A percentile compares a stretch with the other conserved stretches of the same genome.
Conservation (phyloP, 139 green algal species). For the Limnomonas spitsbergensis region DNA sequence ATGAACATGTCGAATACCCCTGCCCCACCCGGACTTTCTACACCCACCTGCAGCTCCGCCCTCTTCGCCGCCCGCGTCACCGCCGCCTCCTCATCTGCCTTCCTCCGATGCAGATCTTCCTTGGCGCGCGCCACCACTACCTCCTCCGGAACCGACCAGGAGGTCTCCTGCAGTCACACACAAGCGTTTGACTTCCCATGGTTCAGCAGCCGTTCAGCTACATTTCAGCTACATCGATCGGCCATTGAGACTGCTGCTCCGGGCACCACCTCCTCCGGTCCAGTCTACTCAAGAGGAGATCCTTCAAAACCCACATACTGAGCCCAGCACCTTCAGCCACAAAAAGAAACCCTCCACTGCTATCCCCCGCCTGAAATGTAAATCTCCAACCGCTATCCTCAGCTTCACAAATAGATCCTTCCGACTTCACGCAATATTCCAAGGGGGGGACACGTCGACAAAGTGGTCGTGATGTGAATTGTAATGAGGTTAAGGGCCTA, state of each 20-base stretch:
- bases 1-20: no score
- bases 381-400: no score
- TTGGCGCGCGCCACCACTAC: background rate
- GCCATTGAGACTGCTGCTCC: background rate
- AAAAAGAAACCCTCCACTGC: no score
- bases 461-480: no score
- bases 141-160: slow-evolving; percentile 14
- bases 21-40: no score
- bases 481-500: no score
- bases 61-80: background rate
- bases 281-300: background rate
- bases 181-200: slow-evolving; percentile 33
- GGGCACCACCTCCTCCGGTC: background rate
- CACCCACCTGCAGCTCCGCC: background rate
- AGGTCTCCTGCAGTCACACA: slow-evolving; percentile 13
- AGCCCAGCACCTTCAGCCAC: no score
- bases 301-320: no score
- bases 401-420: no score
- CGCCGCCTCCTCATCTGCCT: background rate
- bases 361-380: no score
- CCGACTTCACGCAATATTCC: no score
- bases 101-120: background rate
- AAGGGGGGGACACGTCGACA: no score
- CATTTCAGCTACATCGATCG: background rate
- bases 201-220: slow-evolving; percentile 28